These are phyloP conservation scores for Irpex sp. DNA, from an alignment of 1,284 basidiomycete species.

Conservation along the genomic window DNA sequence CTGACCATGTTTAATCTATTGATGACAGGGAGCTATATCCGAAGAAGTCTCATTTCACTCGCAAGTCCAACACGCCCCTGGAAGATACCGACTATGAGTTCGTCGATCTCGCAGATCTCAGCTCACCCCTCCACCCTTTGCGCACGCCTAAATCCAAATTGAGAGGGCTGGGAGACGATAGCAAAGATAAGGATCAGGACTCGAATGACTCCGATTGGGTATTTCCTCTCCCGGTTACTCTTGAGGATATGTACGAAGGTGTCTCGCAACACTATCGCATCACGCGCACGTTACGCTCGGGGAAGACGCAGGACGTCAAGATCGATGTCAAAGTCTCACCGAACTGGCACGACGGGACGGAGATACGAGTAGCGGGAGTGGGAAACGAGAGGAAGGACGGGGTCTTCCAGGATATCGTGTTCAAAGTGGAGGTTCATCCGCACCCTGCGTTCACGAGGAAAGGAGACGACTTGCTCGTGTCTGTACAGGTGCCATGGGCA, in stretches of 20 bases:
- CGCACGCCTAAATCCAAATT: conserved; percentile 23
- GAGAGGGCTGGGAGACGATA: neutral
- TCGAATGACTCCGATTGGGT: conserved; percentile 43
- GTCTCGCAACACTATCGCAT: conserved; percentile 80
- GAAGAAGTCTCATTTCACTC: conserved; percentile 15
- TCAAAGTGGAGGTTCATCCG: conserved; percentile 73
- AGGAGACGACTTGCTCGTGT: conserved; percentile 70
- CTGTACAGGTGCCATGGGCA: conserved; percentile 67
- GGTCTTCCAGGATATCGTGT: conserved; percentile 74
- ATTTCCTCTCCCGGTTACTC: conserved; percentile 70
- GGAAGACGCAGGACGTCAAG: conserved; percentile 67
- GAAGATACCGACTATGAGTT: conserved; percentile 30
- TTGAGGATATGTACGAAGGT: conserved; percentile 86
- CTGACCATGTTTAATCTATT: neutral
- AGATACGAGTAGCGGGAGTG: conserved; percentile 69
- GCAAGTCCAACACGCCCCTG: neutral
- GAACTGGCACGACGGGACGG: conserved; percentile 71
- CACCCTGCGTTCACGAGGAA: conserved; percentile 69
- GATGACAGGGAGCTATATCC: neutral
- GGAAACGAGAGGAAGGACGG: conserved; percentile 75
- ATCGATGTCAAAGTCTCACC: conserved; percentile 74
- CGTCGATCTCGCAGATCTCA: conserved; percentile 26
- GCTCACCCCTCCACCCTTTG: conserved; percentile 34
- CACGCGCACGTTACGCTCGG: conserved; percentile 52
- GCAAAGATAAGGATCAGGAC: neutral